Evolutionary conservation across 805 yeast genomes (phyloP).

Genomic region (Sporopachydermia lactativora): DNA sequence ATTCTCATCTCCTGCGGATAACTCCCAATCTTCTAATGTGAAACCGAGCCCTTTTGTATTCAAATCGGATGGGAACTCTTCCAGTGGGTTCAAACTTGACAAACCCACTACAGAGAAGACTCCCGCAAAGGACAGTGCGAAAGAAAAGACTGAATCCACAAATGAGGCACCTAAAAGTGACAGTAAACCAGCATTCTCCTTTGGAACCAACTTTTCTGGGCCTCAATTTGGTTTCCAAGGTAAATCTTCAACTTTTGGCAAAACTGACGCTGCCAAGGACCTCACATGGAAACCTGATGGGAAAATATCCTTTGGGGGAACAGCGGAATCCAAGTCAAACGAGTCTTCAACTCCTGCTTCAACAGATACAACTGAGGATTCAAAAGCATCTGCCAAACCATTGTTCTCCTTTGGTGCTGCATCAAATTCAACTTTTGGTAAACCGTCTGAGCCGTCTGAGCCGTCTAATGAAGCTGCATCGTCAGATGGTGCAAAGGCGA

Average conservation of each 20-base stretch:
- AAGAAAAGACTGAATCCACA: constrained; percentile 5
- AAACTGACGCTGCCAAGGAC: constrained; percentile 9
- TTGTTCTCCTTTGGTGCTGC: constrained; percentile 10
- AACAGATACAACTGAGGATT: constrained; percentile 8
- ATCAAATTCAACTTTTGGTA: constrained; percentile 7
- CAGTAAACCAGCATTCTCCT: constrained; percentile 5
- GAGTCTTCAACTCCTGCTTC: constrained; percentile 9
- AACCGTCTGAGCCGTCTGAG: constrained; percentile 9
- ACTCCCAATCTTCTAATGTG: constrained; percentile 18
- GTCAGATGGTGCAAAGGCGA: constrained; percentile 4
- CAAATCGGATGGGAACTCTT: not conserved
- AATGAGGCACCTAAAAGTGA: constrained; percentile 7
- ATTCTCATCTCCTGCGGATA: too few species aligned
- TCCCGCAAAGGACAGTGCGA: too few species aligned
- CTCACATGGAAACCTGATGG: constrained; percentile 2
- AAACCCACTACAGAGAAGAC: constrained; percentile 5
- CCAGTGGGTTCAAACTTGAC: constrained; percentile 1
- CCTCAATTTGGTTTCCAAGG: not conserved
- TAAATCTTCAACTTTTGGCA: not conserved
- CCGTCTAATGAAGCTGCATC: constrained; percentile 2
- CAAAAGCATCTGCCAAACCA: constrained; percentile 2
- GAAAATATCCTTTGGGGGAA: constrained; percentile 4
- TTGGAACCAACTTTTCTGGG: constrained; percentile 12
- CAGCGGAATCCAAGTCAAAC: constrained; percentile 5
- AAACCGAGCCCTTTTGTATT: constrained; percentile 4